These are phyloP conservation scores for Xeromyces bisporus DNA, from an alignment of 495 filamentous ascomycete species.

Conservation along the genomic window DNA sequence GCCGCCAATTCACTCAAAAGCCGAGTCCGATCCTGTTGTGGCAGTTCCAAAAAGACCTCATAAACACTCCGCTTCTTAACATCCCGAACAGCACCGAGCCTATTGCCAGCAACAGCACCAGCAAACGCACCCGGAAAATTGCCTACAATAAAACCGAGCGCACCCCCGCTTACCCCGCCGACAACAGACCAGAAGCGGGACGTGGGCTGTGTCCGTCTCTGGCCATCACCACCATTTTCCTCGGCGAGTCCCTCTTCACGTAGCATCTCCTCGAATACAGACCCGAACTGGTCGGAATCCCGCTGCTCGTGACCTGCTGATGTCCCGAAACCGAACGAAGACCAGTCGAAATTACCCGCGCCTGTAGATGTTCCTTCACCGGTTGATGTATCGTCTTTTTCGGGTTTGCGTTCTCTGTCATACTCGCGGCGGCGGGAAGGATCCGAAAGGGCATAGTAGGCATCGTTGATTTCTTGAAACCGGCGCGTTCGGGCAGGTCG, in stretches of 20 bases:
- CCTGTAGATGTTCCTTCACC: constrained; percentile 42
- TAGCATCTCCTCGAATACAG: constrained; percentile 96
- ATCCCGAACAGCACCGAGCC: constrained; percentile 75
- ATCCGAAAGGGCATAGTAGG: constrained; percentile 91
- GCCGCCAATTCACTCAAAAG: constrained; percentile 59
- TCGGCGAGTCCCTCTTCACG: constrained; percentile 75
- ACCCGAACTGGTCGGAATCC: constrained; percentile 65
- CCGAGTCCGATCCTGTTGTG: constrained; percentile 59
- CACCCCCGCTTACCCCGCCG: constrained; percentile 73
- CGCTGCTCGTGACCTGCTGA: constrained; percentile 28
- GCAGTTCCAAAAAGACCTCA: constrained; percentile 69
- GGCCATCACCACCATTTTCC: constrained; percentile 13
- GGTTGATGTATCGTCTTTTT: constrained; percentile 34
- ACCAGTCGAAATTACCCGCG: constrained; percentile 41
- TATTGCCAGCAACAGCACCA: constrained; percentile 82
- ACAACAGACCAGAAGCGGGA: constrained; percentile 73
- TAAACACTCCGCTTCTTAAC: constrained; percentile 90
- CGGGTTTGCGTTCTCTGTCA: constrained; percentile 49
- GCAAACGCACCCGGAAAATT: constrained; percentile 81
- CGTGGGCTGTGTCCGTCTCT: constrained; percentile 31
- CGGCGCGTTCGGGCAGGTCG: constrained; percentile 65
- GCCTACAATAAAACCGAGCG: constrained; percentile 85
- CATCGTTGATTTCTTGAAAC: constrained; percentile 95
- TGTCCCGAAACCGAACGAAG: constrained; percentile 40
- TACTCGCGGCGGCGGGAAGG: constrained; percentile 67